Conservation (phyloP, 495 filamentous ascomycete species). For the Lentithecium fluviatile region DNA sequence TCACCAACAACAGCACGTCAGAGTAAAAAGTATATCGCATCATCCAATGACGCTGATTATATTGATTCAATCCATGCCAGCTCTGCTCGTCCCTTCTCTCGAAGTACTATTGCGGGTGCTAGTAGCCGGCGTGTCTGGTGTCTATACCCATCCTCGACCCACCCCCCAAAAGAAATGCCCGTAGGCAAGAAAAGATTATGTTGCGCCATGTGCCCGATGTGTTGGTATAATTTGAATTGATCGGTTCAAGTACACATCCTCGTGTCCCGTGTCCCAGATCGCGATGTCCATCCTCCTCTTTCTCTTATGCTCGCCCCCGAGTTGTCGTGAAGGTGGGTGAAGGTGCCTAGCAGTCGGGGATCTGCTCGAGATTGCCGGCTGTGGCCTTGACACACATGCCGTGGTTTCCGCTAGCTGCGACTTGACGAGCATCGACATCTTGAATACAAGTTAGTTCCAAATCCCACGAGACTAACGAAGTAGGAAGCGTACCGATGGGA, state of each 20-base stretch:
- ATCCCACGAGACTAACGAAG: conserved; percentile 16
- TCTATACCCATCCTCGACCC: too few species aligned
- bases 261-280: neutral
- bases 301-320: neutral
- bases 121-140: too few species aligned
- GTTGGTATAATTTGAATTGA: neutral
- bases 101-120: too few species aligned
- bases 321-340: neutral
- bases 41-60: conserved; percentile 1
- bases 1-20: too few species aligned
- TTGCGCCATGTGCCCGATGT: neutral
- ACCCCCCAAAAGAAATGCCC: too few species aligned
- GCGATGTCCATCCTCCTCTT: neutral
- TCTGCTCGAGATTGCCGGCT: conserved; percentile 17
- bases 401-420: conserved; percentile 13
- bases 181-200: neutral
- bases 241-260: conserved; percentile 6
- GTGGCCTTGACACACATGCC: conserved; percentile 29
- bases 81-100: neutral
- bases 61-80: neutral
- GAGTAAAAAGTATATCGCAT: neutral
- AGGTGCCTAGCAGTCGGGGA: conserved; percentile 17
- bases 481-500: conserved; percentile 10
- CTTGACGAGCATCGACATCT: conserved; percentile 22
- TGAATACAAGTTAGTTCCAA: neutral